Conservation (phyloP, 73 alveolate species). For the Blepharisma stoltei region DNA sequence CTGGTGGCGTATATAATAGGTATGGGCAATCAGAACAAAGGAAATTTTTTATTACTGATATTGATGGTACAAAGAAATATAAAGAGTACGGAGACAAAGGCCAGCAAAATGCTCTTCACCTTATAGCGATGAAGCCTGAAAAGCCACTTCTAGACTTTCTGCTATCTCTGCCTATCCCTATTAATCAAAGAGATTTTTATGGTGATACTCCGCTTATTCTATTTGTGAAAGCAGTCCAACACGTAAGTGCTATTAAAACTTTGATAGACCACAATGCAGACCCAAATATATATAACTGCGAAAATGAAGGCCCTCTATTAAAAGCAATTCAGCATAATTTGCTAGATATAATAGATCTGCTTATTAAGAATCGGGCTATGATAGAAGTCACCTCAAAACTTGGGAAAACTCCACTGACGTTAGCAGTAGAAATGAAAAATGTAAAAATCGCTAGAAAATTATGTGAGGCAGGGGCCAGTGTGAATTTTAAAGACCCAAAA, state of each 20-base stretch:
- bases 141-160: background rate
- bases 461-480: constrained; percentile 42
- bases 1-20: too few relatives aligned
- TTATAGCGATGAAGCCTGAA: background rate
- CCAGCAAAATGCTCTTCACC: background rate
- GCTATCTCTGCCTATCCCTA: constrained; percentile 15
- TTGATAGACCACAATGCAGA: constrained; percentile 30
- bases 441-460: constrained; percentile 17
- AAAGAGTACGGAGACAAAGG: background rate
- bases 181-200: background rate
- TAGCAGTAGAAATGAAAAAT: constrained; percentile 34
- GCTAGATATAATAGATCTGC: constrained; percentile 14
- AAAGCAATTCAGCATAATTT: constrained; percentile 23
- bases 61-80: constrained; percentile 18
- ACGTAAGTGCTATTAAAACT: background rate
- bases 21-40: background rate
- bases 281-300: constrained; percentile 28
- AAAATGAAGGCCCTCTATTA: constrained; percentile 35
- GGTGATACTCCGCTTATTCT: background rate
- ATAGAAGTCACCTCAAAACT: constrained; percentile 33
- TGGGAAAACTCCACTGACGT: constrained; percentile 43
- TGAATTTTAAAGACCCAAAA: constrained; percentile 36
- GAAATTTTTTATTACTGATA: constrained; percentile 31
- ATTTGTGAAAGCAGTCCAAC: background rate
- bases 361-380: constrained; percentile 39